Evolutionary conservation across 495 filamentous ascomycete species (phyloP), one percentile per base, ranked within the genome.

Genomic region (Achaetomiella virescens): DNA sequence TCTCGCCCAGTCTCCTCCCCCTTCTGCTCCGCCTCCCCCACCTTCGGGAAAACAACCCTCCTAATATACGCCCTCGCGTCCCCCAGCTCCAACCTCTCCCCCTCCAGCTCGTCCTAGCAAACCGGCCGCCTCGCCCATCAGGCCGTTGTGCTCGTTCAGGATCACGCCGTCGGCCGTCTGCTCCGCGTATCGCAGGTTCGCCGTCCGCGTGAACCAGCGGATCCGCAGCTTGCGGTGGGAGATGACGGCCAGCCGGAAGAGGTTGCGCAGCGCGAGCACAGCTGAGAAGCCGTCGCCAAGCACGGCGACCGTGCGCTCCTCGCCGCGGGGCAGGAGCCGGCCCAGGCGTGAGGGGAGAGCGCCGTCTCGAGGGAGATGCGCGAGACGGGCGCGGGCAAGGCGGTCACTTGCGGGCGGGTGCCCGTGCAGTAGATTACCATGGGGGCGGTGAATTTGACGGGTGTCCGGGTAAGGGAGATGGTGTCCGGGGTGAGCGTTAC

Each of bases 31-130:
- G 5, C 27, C 5, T 31, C 27, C 9, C 27, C 35, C 48, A 37
- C 5, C 11, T 3, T 9, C 0, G 54, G 45, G 14, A 56, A 25
- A 15, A 56, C 0, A n/a, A 49, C 15, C 21, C 61, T 47, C 21
- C 55, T 63, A 52, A 83, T 74, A 44, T 80, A 77, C n/a, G 78
- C 68, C 43, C 64, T 77, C 3, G 77, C 80, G 4, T 73, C 72
- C 18, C 73, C 71, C 38, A 76, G 71, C 0, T 70, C 67, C 22
- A 75, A 65, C 52, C 59, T 56, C 24, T 60, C 56, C 33, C 65
- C 71, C 10, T 71, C 68, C 50, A 75, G 64, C 44, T 54, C 43
- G 3, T 36, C 12, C 6, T 42, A 35, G 52, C 58, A 42, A 56
- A 60, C 22, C 40, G 12, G 53, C 58, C 5, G 53, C 52, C 17